A percentile compares a stretch with the other conserved stretches of the same genome.
phyloP scores from a whole-genome alignment of 1,139 yeast genomes.

The Blastobotrys ciferrii region DNA sequence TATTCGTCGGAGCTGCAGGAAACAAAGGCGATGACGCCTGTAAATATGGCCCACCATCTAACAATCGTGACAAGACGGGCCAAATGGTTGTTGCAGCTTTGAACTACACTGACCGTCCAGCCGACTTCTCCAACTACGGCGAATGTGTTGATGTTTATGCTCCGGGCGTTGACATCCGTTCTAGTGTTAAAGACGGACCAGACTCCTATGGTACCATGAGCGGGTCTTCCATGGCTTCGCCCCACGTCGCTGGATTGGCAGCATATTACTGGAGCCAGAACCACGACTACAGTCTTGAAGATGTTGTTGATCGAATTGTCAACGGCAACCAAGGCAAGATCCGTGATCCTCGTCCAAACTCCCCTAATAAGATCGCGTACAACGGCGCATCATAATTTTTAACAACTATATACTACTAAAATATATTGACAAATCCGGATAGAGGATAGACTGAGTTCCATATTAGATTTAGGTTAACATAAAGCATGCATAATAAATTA shows the following conservation, averaged over 20 bases:
- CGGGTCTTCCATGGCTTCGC: constrained; percentile 92
- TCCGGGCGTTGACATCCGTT: constrained; percentile 69
- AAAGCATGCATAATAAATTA: too few relatives aligned
- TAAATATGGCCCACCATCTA: constrained; percentile 71
- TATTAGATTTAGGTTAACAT: background rate
- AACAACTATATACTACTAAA: background rate
- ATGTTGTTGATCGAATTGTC: constrained; percentile 23
- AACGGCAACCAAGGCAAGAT: constrained; percentile 27
- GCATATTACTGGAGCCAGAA: constrained; percentile 58
- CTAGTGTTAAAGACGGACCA: constrained; percentile 33
- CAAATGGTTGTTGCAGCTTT: constrained; percentile 72
- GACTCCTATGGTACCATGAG: constrained; percentile 48
- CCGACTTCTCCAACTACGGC: constrained; percentile 84
- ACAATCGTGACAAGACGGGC: constrained; percentile 44
- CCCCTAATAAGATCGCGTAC: constrained; percentile 32
- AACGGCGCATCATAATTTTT: constrained; percentile 5
- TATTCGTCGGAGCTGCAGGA: constrained; percentile 84
- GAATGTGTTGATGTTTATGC: constrained; percentile 80
- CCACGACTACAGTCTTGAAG: constrained; percentile 19
- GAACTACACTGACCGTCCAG: constrained; percentile 63
- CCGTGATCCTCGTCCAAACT: constrained; percentile 19
- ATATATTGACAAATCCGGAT: too few relatives aligned
- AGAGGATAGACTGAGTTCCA: background rate
- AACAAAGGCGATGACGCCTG: constrained; percentile 78
- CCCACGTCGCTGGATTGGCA: constrained; percentile 71